Percentiles rank a stretch among this genome's conserved stretches.
Evolutionary conservation across 192 early-diverging fungal species (phyloP).

Genomic region (Coemansia sp.): DNA sequence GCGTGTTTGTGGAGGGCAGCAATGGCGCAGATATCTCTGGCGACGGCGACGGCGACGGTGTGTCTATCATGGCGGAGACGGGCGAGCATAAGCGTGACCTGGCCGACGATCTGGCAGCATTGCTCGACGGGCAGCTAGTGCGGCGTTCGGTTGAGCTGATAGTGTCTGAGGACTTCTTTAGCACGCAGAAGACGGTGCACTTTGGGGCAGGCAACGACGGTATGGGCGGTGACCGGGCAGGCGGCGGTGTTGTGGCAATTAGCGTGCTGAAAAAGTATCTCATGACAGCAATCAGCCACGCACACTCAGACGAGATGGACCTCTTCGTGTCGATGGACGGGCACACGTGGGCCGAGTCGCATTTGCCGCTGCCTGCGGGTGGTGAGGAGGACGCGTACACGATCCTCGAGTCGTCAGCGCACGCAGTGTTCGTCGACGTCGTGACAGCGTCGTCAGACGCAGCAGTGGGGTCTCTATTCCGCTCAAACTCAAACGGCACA

Average conservation of each 20-base stretch:
- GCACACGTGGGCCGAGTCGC: conserved; percentile 61
- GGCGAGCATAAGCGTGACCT: conserved; percentile 3
- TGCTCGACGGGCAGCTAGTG: conserved; percentile 21
- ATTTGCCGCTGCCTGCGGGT: conserved; percentile 55
- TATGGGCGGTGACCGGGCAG: conserved; percentile 48
- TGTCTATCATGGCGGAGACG: neutral
- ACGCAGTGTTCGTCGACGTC: conserved; percentile 77
- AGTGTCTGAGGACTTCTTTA: conserved; percentile 73
- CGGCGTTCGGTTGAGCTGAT: conserved; percentile 56
- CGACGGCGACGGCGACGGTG: conserved; percentile 6
- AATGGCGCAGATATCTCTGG: neutral
- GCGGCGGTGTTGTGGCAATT: conserved; percentile 69
- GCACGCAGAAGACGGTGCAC: conserved; percentile 52
- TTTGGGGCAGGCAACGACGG: conserved; percentile 59
- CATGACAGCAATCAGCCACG: conserved; percentile 63
- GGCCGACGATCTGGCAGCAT: conserved; percentile 14
- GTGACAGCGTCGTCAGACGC: conserved; percentile 40
- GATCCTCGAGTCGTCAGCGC: conserved; percentile 74
- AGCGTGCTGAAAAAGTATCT: conserved; percentile 69
- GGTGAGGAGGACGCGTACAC: conserved; percentile 74
- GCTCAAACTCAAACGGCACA: conserved; percentile 87
- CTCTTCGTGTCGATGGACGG: conserved; percentile 68
- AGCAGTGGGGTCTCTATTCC: conserved; percentile 68
- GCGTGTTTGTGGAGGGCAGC: conserved; percentile 7
- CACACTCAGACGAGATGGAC: conserved; percentile 57